These are phyloP conservation scores for Scopulariopsis brevicaulis DNA, from an alignment of 2,329 filamentous ascomycete genomes.

Conservation along the genomic window DNA sequence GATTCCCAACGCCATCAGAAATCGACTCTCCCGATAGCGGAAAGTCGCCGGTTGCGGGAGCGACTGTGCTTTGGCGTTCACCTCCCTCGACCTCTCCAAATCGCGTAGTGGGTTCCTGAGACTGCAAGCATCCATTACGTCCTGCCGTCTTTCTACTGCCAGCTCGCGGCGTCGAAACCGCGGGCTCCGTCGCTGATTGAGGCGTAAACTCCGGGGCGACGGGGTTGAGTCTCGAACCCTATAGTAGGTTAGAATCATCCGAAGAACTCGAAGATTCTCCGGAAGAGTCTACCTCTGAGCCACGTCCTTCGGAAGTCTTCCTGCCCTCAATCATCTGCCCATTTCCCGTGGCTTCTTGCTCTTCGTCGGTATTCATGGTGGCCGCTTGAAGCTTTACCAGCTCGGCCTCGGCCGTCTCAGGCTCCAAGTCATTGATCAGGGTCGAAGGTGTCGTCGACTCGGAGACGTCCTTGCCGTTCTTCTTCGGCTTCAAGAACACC, in stretches of 20 bases:
- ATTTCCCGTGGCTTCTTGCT: slow-evolving; percentile 12
- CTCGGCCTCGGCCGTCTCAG: slow-evolving; percentile 21
- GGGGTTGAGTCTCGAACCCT: slow-evolving; percentile 44
- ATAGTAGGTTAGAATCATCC: slow-evolving; percentile 26
- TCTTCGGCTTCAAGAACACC: slow-evolving; percentile 37
- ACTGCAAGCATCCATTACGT: not conserved
- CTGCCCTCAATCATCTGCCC: slow-evolving; percentile 8
- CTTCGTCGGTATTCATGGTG: slow-evolving; percentile 10
- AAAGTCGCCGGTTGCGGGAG: not conserved
- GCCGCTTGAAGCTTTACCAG: slow-evolving; percentile 18
- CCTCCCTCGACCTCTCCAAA: not conserved
- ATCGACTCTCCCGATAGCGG: not conserved
- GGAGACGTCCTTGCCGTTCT: slow-evolving; percentile 14
- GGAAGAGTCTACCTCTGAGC: slow-evolving; percentile 3
- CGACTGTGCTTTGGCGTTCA: not conserved
- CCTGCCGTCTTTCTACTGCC: not conserved
- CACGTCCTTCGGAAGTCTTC: not conserved
- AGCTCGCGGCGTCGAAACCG: not conserved
- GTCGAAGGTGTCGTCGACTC: slow-evolving; percentile 12
- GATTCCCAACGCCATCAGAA: not conserved
- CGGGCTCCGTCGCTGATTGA: slow-evolving; percentile 14
- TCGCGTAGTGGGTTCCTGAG: not conserved
- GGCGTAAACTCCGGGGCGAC: slow-evolving; percentile 44
- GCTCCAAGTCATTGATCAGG: slow-evolving; percentile 23
- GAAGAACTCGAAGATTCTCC: slow-evolving; percentile 5